These are phyloP conservation scores for Coemansia sp. DNA, from an alignment of 192 early-diverging fungal species.

Conservation along the genomic window DNA sequence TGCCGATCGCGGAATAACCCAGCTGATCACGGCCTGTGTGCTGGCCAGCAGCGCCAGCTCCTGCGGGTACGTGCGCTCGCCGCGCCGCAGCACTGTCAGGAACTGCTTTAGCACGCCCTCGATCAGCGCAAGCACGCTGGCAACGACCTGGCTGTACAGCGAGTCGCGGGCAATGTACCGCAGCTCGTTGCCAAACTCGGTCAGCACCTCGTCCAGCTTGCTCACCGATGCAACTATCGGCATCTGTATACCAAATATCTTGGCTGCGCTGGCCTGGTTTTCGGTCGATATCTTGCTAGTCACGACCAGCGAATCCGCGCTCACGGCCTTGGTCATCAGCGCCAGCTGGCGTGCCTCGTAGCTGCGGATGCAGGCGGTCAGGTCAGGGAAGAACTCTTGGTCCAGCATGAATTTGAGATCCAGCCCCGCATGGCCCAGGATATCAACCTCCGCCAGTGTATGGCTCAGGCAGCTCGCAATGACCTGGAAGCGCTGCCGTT, in stretches of 20 bases:
- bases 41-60: conserved; percentile 46
- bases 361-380: conserved; percentile 61
- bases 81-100: conserved; percentile 28
- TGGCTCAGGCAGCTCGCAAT: conserved; percentile 80
- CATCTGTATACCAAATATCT: conserved; percentile 35
- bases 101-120: conserved; percentile 50
- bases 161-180: conserved; percentile 50
- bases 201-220: conserved; percentile 43
- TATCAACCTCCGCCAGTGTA: conserved; percentile 69
- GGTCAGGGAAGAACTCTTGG: conserved; percentile 68
- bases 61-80: conserved; percentile 15
- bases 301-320: conserved; percentile 62
- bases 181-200: conserved; percentile 47
- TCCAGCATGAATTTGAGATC: conserved; percentile 82
- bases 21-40: conserved; percentile 42
- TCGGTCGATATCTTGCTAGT: conserved; percentile 47
- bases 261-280: conserved; percentile 10
- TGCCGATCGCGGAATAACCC: conserved; percentile 44
- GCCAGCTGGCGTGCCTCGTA: conserved; percentile 61
- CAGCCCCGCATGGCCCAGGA: conserved; percentile 75
- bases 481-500: conserved; percentile 66
- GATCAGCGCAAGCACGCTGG: conserved; percentile 42
- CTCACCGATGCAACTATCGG: conserved; percentile 37
- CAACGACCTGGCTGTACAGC: conserved; percentile 49
- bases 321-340: conserved; percentile 58